These are phyloP conservation scores for Arthrobotrys entomopaga DNA, from an alignment of 2,329 filamentous ascomycete genomes.

Conservation along the genomic window DNA sequence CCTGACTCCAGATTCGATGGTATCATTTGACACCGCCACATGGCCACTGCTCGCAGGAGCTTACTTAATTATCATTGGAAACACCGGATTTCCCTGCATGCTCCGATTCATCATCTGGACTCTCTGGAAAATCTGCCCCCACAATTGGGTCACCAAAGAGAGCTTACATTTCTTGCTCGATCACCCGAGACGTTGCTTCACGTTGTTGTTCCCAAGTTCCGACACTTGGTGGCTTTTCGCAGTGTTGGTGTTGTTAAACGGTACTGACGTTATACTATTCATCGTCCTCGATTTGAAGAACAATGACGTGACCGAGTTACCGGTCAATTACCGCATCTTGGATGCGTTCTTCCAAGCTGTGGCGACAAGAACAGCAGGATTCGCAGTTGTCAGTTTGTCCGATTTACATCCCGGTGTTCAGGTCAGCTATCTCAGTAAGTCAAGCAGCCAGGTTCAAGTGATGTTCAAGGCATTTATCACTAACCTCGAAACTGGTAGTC, in stretches of 20 bases:
- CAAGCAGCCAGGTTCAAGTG: neutral
- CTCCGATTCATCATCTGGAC: constrained; percentile 92
- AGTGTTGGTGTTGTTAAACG: constrained; percentile 83
- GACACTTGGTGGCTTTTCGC: constrained; percentile 97
- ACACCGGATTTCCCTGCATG: constrained; percentile 95
- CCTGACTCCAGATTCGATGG: constrained; percentile 92
- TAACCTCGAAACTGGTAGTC: constrained; percentile 62
- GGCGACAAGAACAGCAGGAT: constrained; percentile 89
- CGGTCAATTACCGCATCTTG: constrained; percentile 79
- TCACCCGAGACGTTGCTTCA: constrained; percentile 95
- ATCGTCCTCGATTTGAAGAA: constrained; percentile 87
- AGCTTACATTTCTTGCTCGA: constrained; percentile 90
- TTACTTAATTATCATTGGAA: constrained; percentile 92
- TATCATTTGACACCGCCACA: constrained; percentile 80
- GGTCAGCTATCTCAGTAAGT: constrained; percentile 78
- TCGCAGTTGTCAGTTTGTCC: constrained; percentile 80
- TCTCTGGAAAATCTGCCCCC: constrained; percentile 72
- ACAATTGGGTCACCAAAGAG: constrained; percentile 74
- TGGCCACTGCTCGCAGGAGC: constrained; percentile 80
- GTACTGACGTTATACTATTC: constrained; percentile 87
- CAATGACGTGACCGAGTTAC: constrained; percentile 73
- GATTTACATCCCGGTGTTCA: constrained; percentile 88
- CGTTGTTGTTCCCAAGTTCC: constrained; percentile 85
- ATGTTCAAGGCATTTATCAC: neutral
- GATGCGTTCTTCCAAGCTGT: constrained; percentile 91